Conservation (phyloP, 2,329 filamentous ascomycete species). For the Periconia digitata region DNA sequence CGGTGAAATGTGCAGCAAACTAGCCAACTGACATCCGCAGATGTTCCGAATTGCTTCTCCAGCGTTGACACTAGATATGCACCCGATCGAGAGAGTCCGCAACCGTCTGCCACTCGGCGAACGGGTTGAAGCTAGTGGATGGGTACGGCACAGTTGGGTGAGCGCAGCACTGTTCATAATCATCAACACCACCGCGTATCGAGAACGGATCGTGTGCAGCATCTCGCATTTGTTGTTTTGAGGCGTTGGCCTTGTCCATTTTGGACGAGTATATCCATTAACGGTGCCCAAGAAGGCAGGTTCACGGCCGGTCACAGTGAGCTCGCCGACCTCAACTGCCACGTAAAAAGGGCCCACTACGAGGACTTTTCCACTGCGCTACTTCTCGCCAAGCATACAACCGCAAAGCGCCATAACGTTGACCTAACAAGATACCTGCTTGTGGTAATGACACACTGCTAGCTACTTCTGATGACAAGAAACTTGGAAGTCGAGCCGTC, state of each 20-base stretch:
- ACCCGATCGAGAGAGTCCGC: constrained; percentile 1
- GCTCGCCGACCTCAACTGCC: constrained; percentile 1
- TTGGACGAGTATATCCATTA: background rate
- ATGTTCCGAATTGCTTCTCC: background rate
- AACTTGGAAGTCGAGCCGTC: background rate
- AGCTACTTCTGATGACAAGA: background rate
- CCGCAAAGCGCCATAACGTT: constrained; percentile 1
- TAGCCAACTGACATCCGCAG: background rate
- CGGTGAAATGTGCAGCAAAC: background rate
- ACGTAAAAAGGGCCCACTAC: constrained; percentile 4
- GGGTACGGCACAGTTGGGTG: background rate
- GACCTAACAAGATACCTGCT: background rate
- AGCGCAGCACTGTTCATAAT: background rate
- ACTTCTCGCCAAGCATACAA: background rate
- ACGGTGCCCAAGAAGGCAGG: background rate
- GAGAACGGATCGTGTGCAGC: background rate
- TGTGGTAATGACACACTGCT: background rate
- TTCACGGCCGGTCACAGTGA: background rate
- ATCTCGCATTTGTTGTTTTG: background rate
- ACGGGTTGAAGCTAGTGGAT: background rate
- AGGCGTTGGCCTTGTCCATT: background rate
- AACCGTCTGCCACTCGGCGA: background rate
- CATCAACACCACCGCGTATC: background rate
- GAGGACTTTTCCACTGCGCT: background rate
- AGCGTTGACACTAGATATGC: constrained; percentile 3